These are phyloP conservation scores for Dictyostelium purpureum DNA, from an alignment of 78 protist species.

Conservation along the genomic window DNA sequence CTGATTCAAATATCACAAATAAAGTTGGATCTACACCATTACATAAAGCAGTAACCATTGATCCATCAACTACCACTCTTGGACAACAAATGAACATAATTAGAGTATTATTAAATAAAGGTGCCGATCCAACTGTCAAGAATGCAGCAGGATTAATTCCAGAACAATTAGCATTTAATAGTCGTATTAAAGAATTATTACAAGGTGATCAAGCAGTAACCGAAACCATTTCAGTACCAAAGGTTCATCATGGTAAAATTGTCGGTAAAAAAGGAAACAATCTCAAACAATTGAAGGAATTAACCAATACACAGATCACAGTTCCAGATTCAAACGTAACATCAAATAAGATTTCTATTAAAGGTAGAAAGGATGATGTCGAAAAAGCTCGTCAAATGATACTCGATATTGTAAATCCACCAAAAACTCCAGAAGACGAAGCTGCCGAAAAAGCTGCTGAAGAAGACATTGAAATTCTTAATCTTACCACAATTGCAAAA, in stretches of 20 bases:
- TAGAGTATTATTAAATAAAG: conserved; percentile 17
- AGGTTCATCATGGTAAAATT: conserved; percentile 26
- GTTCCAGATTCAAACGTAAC: conserved; percentile 27
- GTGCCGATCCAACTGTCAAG: conserved; percentile 67
- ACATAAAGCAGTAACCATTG: conserved; percentile 59
- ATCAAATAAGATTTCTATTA: conserved; percentile 15
- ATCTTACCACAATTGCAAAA: conserved; percentile 44
- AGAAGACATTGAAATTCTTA: background rate
- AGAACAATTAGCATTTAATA: conserved; percentile 31
- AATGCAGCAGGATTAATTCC: conserved; percentile 47
- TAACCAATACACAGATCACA: conserved; percentile 41
- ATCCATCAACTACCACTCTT: background rate
- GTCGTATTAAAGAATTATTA: conserved; percentile 30
- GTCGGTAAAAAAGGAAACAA: conserved; percentile 54
- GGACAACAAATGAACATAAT: conserved; percentile 9
- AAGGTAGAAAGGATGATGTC: conserved; percentile 44
- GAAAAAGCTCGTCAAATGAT: conserved; percentile 49
- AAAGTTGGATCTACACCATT: conserved; percentile 55
- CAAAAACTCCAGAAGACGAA: background rate
- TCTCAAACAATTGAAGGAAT: conserved; percentile 32
- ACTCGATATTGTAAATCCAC: conserved; percentile 38
- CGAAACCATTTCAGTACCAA: background rate
- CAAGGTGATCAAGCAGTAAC: conserved; percentile 71
- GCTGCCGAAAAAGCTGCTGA: background rate
- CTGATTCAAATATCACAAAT: conserved; percentile 46